Conservation (phyloP, 768 basidiomycete species). For the Boletus reticulatus region DNA sequence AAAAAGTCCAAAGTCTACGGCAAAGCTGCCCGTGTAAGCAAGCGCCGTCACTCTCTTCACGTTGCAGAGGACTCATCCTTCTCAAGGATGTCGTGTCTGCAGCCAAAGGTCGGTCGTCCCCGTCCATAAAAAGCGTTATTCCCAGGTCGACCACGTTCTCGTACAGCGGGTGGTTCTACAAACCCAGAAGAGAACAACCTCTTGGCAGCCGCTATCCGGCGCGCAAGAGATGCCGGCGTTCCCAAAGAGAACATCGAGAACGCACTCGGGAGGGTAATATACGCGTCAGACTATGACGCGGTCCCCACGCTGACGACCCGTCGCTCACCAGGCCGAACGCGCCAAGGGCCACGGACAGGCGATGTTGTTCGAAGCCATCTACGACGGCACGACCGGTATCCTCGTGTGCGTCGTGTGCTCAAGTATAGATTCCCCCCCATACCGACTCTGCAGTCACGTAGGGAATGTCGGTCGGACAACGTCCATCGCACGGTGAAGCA, state of each 20-base stretch:
- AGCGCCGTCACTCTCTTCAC: not conserved
- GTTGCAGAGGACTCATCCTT: not conserved
- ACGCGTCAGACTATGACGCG: not conserved
- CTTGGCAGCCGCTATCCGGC: slow-evolving; percentile 53
- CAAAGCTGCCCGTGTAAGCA: slow-evolving; percentile 52
- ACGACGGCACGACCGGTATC: slow-evolving; percentile 55
- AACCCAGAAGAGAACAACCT: slow-evolving; percentile 54
- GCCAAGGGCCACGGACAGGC: slow-evolving; percentile 46
- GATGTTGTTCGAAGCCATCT: slow-evolving; percentile 61
- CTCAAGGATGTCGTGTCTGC: slow-evolving; percentile 60
- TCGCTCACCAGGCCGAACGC: slow-evolving; percentile 41
- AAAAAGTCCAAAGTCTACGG: slow-evolving; percentile 58
- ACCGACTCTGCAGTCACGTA: slow-evolving; percentile 29
- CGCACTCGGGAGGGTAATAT: slow-evolving; percentile 52
- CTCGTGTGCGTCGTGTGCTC: slow-evolving; percentile 50
- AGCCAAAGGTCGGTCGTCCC: slow-evolving; percentile 46
- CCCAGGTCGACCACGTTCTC: not conserved
- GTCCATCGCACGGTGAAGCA: slow-evolving; percentile 58
- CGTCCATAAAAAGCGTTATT: not conserved
- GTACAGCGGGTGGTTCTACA: slow-evolving; percentile 52
- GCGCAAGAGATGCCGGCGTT: slow-evolving; percentile 55
- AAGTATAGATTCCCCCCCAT: slow-evolving; percentile 2
- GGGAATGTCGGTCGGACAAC: slow-evolving; percentile 66
- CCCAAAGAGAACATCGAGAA: slow-evolving; percentile 70
- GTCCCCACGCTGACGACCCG: not conserved